These are phyloP conservation scores for Torulaspora quercuum DNA, from an alignment of 805 yeast genomes.

Conservation along the genomic window DNA sequence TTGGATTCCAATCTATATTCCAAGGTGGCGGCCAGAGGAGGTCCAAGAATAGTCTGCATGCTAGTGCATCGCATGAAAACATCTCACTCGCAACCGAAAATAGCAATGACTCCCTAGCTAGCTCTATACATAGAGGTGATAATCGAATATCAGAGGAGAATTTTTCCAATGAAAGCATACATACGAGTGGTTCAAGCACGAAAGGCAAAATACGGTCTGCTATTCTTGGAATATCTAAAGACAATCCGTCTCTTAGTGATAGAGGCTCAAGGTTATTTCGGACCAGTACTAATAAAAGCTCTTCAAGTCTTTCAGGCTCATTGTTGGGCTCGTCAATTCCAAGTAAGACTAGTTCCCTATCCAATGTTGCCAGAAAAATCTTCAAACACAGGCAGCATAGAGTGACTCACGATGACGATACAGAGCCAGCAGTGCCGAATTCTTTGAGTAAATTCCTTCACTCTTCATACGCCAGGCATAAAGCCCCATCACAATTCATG, in stretches of 20 bases:
- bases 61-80: constrained; percentile 12
- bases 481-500: constrained; percentile 32
- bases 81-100: constrained; percentile 13
- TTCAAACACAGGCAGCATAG: constrained; percentile 27
- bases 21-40: constrained; percentile 23
- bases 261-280: constrained; percentile 17
- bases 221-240: constrained; percentile 14
- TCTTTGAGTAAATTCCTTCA: constrained; percentile 34
- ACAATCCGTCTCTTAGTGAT: constrained; percentile 13
- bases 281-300: constrained; percentile 13
- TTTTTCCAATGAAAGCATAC: constrained; percentile 16
- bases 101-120: constrained; percentile 10
- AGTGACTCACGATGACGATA: constrained; percentile 19
- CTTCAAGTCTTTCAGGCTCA: constrained; percentile 12
- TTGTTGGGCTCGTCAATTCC: constrained; percentile 13
- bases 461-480: constrained; percentile 33
- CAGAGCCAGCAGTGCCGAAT: constrained; percentile 28
- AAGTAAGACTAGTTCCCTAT: constrained; percentile 19
- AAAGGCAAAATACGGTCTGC: constrained; percentile 16
- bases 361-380: constrained; percentile 27
- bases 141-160: constrained; percentile 15
- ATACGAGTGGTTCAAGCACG: constrained; percentile 17
- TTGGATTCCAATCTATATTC: constrained; percentile 33
- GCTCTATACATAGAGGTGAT: constrained; percentile 5
- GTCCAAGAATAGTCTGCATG: constrained; percentile 21